Conservation (phyloP, 1,284 basidiomycete species). For the Ustilago xerochloae region DNA sequence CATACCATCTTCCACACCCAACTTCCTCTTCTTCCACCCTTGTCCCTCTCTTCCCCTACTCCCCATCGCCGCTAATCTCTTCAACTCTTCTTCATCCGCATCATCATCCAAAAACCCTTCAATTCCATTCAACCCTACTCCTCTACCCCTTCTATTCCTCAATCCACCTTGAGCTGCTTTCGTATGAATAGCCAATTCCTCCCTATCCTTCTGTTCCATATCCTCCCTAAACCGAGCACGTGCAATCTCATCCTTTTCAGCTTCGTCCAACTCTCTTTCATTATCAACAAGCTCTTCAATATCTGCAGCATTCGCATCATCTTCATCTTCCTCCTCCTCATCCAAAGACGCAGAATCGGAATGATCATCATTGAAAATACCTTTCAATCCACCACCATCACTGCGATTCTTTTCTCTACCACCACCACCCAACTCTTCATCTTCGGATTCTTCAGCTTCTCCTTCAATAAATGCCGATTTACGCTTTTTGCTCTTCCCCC, state of each 20-base stretch:
- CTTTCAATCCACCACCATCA: conserved; percentile 56
- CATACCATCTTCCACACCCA: conserved; percentile 57
- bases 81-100: conserved; percentile 60
- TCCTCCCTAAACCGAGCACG: conserved; percentile 52
- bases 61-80: conserved; percentile 35
- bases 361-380: conserved; percentile 55
- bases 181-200: conserved; percentile 55
- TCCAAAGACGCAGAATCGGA: conserved; percentile 19
- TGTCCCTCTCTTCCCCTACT: conserved; percentile 49
- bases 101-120: conserved; percentile 64
- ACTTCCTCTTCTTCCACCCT: conserved; percentile 49
- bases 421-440: conserved; percentile 54
- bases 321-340: conserved; percentile 54
- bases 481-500: conserved; percentile 31
- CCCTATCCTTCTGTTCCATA: conserved; percentile 55
- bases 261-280: conserved; percentile 59
- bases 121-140: conserved; percentile 36
- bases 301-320: conserved; percentile 58
- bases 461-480: conserved; percentile 61
- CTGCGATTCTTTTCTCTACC: conserved; percentile 24
- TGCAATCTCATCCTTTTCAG: conserved; percentile 57
- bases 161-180: conserved; percentile 55
- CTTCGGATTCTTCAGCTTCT: conserved; percentile 67
- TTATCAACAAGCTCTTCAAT: conserved; percentile 62
- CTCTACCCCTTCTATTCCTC: conserved; percentile 40